Base-by-base conservation (phyloP, 23 red algal genomes). In the Porphyridium purpureum region DNA sequence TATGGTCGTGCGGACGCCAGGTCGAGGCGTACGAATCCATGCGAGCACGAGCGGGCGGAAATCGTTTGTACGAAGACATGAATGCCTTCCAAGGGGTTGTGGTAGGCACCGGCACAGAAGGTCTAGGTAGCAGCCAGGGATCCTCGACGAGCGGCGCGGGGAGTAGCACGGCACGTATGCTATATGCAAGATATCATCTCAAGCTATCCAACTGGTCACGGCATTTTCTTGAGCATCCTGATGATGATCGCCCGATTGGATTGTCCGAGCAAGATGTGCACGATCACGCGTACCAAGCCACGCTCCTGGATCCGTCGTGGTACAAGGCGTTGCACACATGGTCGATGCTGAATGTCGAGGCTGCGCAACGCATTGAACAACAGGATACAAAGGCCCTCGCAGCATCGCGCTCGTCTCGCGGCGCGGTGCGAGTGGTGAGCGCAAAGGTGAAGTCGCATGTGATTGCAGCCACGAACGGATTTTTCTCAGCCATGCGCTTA, bases 241-340 rank as follows among this genome's bases (percentile, higher is more conserved):
- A 15, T 2, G 8, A 31, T 4, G 40, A 60, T 31, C 27, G 25
- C 14, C 44, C 2, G 31, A 24, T 27, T 51, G 44, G 59, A 38
- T n/a, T n/a, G n/a, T n/a, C n/a, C n/a, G n/a, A n/a, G n/a, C n/a
- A 56, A 14, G 67, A 50, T 44, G 50, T 81, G 46, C 44, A 83
- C n/a, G 24, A 48, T 35, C 76, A 72, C 49, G 87, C 87, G 2
- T 47, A 63, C 30, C 29, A 54, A 33, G 90, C 90, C 22, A 69
- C 67, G 1, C 36, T 54, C 20, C 34, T 76, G 4, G 59, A 58
- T 17, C 78, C 90, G 21, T 33, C 62, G 15, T 98, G 78, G 79
- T 69, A 67, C 32, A 80, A 83, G 46, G 74, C 67, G 1, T 98
- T 78, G 90, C 90, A 98, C 24, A 64, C 32, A 3, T 74, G 69